Evolutionary conservation across 2,329 filamentous ascomycete genomes (phyloP), one percentile per base, ranked within the genome.

Genomic region (Xylaria sp.): DNA sequence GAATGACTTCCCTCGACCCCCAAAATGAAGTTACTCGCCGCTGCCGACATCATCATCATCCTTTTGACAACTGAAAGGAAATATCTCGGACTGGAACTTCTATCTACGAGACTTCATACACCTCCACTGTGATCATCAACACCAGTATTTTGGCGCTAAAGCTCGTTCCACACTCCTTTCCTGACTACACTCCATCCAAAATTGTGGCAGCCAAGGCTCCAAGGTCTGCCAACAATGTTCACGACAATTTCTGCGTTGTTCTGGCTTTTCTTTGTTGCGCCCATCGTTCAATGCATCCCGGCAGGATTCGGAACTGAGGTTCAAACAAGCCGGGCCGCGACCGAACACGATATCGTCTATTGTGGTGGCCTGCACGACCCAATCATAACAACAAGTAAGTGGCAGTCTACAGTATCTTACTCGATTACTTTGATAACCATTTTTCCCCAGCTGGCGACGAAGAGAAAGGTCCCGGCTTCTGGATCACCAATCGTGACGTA

Each of bases 401-500:
- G 61, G 20, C 1, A 32, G 8, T 12, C 1, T 18, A n/a, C 18
- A 23, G 41, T 23, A 28, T 3, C 9, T 48, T 10, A 25, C 25
- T 18, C 4, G 15, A 41, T 23, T n/a, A 2, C 37, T 20, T 15
- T 13, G 37, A 46, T 60, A 39, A 57, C 52, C 6, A 50, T 2
- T 55, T 2, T n/a, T 32, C 62, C 13, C 48, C 37, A 72, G 70
- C 51, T 25, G 70, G 73, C 20, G 72, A 75, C n/a, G 28, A 67
- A 0, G 68, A 69, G 39, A 63, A 67, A 2, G 76, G 75, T 23
- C 73, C 74, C 0, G 76, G 75, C 1, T 68, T 78, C 52, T 70
- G 71, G 57, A 69, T 78, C 34, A 72, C 69, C 8, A 76, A 78
- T 58, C 56, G 65, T 3, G 76, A 78, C 56, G 69, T 61, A n/a